Conservation (phyloP, 2,329 filamentous ascomycete genomes). For the Lithohypha guttulata region DNA sequence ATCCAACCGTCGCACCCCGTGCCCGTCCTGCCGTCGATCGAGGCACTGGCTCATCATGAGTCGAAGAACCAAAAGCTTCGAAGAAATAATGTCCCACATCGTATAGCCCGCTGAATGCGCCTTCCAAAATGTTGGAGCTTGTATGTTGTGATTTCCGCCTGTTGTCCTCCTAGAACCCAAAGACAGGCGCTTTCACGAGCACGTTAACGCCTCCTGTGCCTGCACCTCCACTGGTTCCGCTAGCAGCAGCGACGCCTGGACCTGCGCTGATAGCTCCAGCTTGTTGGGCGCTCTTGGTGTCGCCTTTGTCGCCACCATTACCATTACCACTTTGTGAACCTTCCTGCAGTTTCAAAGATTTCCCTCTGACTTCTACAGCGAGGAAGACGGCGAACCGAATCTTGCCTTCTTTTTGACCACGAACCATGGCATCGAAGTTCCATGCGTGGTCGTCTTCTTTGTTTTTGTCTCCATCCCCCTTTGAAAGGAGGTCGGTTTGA, state of each 20-base stretch:
- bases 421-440: constrained; percentile 11
- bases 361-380: constrained; percentile 61
- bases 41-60: not conserved
- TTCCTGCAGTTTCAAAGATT: constrained; percentile 26
- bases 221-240: constrained; percentile 10
- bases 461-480: not conserved
- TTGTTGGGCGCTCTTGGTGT: not conserved
- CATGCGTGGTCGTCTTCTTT: constrained; percentile 9
- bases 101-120: not conserved
- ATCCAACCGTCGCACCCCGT: not conserved
- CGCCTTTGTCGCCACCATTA: constrained; percentile 13
- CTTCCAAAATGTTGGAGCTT: not conserved
- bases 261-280: not conserved
- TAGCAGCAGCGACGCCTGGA: not conserved
- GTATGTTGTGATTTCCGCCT: not conserved
- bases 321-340: constrained; percentile 6
- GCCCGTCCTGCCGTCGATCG: not conserved
- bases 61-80: not conserved
- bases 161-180: constrained; percentile 23
- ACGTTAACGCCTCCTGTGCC: constrained; percentile 41
- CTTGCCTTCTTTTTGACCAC: constrained; percentile 31
- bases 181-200: constrained; percentile 65
- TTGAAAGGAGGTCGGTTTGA: not conserved
- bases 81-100: not conserved
- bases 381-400: constrained; percentile 69